Base-by-base conservation (phyloP, 306 rosid genomes). In the Erythrophleum fordii region DNA sequence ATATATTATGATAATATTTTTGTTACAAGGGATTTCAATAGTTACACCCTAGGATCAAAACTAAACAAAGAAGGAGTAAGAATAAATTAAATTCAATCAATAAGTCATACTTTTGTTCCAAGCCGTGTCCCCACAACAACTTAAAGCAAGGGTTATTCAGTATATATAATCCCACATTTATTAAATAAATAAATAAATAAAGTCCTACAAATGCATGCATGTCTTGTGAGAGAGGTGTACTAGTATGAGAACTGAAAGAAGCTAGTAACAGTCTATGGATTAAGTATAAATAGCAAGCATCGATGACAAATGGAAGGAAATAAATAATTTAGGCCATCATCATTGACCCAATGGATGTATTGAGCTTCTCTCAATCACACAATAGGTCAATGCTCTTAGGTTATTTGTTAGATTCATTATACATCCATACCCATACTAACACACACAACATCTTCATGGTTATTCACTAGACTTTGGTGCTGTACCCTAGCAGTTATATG, bases 1-100 rank as follows among this genome's bases (percentile, higher is more conserved):
- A 72, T 66, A 76, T 64, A 81, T 77, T 77, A 74, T 44, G 78
- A 84, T 56, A 79, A 76, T 53, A 49, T 11, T 56, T 72, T 41
- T 72, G 73, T 73, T 67, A 39, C 58, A 73, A 56, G 79, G 23
- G 14, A 52, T 42, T 75, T 31, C 72, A 68, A 48, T 56, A 8
- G 34, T 8, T 48, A 79, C 11, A n/a, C 37, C 41, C 49, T 14
- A 58, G 22, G 73, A 58, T 67, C 23, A 35, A 25, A 72, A 44
- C 60, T 73, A 71, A 53, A 70, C 10, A 25, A 82, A 29, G 42
- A 25, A 16, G 34, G 31, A 49, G 41, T 29, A 69, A 51, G 73
- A 39, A 35, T 16, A 66, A 64, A 65, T 25, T 25, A 39, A 77
- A 41, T 28, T 79, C 25, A 71, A 18, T 53, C 5, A 77, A 42